A percentile compares a stretch with the other conserved stretches of the same genome.
phyloP scores from a whole-genome alignment of 257 asterid genomes.

The Hygrophila difformis region DNA sequence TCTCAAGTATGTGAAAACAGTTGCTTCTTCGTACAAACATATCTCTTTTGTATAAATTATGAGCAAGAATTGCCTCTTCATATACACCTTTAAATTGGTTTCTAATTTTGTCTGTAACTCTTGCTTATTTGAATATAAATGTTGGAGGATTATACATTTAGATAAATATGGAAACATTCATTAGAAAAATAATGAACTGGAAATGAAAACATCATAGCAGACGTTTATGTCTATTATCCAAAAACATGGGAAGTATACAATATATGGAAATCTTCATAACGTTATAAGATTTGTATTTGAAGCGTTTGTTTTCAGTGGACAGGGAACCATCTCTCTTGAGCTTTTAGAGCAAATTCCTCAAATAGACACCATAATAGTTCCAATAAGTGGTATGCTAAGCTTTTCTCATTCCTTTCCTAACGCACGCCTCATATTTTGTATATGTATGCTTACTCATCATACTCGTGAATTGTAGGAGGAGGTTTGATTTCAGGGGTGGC shows the following conservation, averaged over 20 bases:
- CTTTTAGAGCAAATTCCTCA: conserved; percentile 74
- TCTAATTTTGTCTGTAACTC: too few species aligned
- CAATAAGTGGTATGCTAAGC: conserved; percentile 61
- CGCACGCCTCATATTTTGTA: conserved; percentile 2
- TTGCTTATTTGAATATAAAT: neutral
- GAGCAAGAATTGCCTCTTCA: too few species aligned
- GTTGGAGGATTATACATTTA: neutral
- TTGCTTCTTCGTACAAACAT: too few species aligned
- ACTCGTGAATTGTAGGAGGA: conserved; percentile 47
- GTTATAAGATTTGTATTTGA: neutral
- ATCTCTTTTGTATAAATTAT: too few species aligned
- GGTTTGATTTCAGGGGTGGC: conserved; percentile 94
- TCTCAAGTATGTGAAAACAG: too few species aligned
- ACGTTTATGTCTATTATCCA: too few species aligned
- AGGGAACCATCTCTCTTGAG: conserved; percentile 85
- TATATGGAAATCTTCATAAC: too few species aligned
- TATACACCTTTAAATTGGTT: too few species aligned
- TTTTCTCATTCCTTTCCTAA: conserved; percentile 6
- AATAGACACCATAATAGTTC: conserved; percentile 72
- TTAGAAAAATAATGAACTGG: too few species aligned
- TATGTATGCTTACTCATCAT: conserved; percentile 6
- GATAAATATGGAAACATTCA: too few species aligned
- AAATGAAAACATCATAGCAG: too few species aligned
- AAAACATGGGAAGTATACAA: too few species aligned
- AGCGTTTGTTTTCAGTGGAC: conserved; percentile 52